phyloP scores from a whole-genome alignment of 352 stramenopile species.

The Phytophthora rubi region DNA sequence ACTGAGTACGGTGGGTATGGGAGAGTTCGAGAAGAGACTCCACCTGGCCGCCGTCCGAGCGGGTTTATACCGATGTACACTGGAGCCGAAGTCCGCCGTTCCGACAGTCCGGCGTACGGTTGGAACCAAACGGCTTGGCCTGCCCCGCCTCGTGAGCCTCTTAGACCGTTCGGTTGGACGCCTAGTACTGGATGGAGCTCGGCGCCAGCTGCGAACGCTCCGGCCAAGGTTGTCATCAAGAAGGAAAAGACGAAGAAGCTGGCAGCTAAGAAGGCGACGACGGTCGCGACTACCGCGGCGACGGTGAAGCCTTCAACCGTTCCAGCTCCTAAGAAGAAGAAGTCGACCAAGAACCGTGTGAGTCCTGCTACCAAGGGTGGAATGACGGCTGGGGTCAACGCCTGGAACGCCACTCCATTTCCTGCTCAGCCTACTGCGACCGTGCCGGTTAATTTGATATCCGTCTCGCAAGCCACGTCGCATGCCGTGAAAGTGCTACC shows the following conservation, averaged over 20 bases:
- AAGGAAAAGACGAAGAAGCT: background rate
- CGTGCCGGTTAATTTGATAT: background rate
- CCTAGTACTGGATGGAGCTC: background rate
- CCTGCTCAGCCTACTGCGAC: background rate
- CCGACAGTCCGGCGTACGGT: background rate
- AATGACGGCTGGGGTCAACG: too few species aligned
- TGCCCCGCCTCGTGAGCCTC: background rate
- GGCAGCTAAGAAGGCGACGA: too few species aligned
- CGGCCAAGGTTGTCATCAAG: background rate
- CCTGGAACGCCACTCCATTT: background rate
- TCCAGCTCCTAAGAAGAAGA: too few species aligned
- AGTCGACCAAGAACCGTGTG: background rate
- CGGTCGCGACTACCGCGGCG: too few species aligned
- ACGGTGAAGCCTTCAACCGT: too few species aligned
- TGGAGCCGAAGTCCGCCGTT: background rate
- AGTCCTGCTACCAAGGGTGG: background rate
- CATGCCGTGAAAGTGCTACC: background rate
- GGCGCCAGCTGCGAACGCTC: background rate
- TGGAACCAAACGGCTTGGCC: background rate
- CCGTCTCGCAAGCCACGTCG: background rate
- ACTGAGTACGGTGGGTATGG: background rate
- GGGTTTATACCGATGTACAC: background rate
- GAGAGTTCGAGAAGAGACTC: background rate
- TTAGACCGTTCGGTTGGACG: background rate
- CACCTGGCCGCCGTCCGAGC: background rate